Conservation (phyloP, 306 rosid species). For the Sicyos edulis region DNA sequence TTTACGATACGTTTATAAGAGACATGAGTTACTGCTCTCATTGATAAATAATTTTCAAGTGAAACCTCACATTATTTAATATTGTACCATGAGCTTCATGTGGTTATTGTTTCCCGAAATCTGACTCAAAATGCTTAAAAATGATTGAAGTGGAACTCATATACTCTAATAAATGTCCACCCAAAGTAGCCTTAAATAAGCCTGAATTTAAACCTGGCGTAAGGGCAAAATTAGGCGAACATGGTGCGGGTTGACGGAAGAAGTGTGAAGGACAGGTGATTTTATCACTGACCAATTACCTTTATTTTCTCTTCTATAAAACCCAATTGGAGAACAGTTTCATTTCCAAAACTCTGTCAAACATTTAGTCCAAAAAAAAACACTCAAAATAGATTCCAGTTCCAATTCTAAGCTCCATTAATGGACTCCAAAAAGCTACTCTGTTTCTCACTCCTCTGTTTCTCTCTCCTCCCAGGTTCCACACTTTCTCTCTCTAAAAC, state of each 20-base stretch:
- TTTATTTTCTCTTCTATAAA: background rate
- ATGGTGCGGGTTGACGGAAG: background rate
- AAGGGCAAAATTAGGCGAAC: background rate
- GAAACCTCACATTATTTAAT: too few species aligned
- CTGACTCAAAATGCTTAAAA: too few species aligned
- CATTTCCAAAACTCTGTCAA: background rate
- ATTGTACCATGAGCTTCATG: too few species aligned
- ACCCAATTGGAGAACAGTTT: background rate
- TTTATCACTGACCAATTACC: background rate
- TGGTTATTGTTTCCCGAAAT: too few species aligned
- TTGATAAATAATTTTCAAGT: too few species aligned
- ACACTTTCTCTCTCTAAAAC: background rate
- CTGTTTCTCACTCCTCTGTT: slow-evolving; percentile 18
- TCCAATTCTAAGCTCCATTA: slow-evolving; percentile 15
- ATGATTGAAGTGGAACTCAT: too few species aligned
- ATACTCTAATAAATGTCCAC: too few species aligned
- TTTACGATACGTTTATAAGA: too few species aligned
- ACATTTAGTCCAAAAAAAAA: background rate
- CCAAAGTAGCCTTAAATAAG: background rate
- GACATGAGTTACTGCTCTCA: too few species aligned
- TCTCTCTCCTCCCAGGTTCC: slow-evolving; percentile 16
- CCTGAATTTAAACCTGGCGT: background rate
- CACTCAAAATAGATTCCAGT: slow-evolving; percentile 13
- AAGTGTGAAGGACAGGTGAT: slow-evolving; percentile 13
- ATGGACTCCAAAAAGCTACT: slow-evolving; percentile 27